phyloP scores from a whole-genome alignment of 257 asterid genomes.

The Nicotiana knightiana region DNA sequence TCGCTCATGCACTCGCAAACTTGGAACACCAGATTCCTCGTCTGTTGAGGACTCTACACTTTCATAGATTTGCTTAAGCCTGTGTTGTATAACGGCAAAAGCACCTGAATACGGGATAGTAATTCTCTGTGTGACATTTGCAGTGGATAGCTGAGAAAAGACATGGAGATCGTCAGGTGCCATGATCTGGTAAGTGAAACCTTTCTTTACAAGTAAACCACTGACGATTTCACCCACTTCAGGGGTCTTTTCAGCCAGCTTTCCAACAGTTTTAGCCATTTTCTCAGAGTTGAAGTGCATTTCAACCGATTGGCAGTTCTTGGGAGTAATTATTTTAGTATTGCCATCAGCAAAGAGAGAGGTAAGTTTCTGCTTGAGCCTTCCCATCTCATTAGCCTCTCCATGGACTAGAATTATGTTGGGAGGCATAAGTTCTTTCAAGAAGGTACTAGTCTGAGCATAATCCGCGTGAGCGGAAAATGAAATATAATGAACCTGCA shows the following conservation, averaged over 20 bases:
- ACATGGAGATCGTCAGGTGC: slow-evolving; percentile 91
- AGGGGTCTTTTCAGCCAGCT: slow-evolving; percentile 68
- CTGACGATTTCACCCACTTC: slow-evolving; percentile 70
- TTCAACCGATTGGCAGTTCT: slow-evolving; percentile 87
- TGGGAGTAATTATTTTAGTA: slow-evolving; percentile 85
- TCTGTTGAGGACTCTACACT: slow-evolving; percentile 69
- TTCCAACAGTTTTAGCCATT: slow-evolving; percentile 84
- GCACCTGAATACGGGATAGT: slow-evolving; percentile 97
- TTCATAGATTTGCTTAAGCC: slow-evolving; percentile 88
- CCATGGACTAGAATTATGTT: slow-evolving; percentile 96
- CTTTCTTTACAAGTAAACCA: slow-evolving; percentile 90
- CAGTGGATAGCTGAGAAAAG: slow-evolving; percentile 89
- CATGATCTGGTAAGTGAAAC: slow-evolving; percentile 96
- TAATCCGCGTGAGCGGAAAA: slow-evolving; percentile 98
- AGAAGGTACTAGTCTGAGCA: slow-evolving; percentile 81
- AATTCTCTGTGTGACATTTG: slow-evolving; percentile 71
- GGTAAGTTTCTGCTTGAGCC: slow-evolving; percentile 87
- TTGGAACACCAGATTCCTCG: slow-evolving; percentile 74
- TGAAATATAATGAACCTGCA: slow-evolving; percentile 87
- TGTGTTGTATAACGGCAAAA: slow-evolving; percentile 73
- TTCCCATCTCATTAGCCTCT: slow-evolving; percentile 85
- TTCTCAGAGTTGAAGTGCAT: slow-evolving; percentile 93
- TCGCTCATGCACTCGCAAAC: slow-evolving; percentile 60
- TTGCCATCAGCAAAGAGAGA: slow-evolving; percentile 75
- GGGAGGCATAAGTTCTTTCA: slow-evolving; percentile 95